Evolutionary conservation across 2,329 filamentous ascomycete genomes (phyloP), one percentile per base, ranked within the genome.

Genomic region (Fusarium brachygibbosum): DNA sequence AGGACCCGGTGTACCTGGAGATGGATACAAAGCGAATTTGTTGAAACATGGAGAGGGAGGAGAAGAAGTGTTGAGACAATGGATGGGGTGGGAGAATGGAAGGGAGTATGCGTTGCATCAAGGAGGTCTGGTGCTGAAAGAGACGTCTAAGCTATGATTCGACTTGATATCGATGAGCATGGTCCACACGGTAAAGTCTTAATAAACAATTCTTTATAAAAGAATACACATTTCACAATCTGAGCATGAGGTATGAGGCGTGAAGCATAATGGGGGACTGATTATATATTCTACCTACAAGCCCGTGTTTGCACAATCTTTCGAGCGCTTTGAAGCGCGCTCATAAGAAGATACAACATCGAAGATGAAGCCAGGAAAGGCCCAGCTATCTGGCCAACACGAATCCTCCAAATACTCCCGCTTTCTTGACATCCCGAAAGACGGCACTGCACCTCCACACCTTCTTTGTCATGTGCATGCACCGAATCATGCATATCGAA

Each of bases 11-110:
- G 83, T 90, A 0, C 79, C 88, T 50, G 92, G 92, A 0, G 83
- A 83, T 51, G 92, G 92, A 1, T 97, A 95, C 84, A 79, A 73
- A 2, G 88, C 87, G 19, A 80, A 79, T 23, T 79, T 85, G 0
- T 77, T 98, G 57, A 77, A 77, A 6, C 87, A 92, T 2, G 93
- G 94, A 0, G 81, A 89, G 25, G 93, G 92, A 6, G 94, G 93
- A 1, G 90, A 93, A 76, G 87, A 89, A 52, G 85, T 86, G 6
- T 77, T 98, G 66, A 81, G 80, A 51, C 78, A 85, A 50, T 98
- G 95, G 95, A 83, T 91, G 70, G 92, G 93, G 0, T 97, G 93
- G 93, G 85, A 82, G 63, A 86, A 83, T 72, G 93, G 92, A 1
- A 84, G 80, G 62, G 88, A 97, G 32, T 97, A 90, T 76, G 85